phyloP scores from a whole-genome alignment of 768 basidiomycete species.

The Strobilomyces confusus region DNA sequence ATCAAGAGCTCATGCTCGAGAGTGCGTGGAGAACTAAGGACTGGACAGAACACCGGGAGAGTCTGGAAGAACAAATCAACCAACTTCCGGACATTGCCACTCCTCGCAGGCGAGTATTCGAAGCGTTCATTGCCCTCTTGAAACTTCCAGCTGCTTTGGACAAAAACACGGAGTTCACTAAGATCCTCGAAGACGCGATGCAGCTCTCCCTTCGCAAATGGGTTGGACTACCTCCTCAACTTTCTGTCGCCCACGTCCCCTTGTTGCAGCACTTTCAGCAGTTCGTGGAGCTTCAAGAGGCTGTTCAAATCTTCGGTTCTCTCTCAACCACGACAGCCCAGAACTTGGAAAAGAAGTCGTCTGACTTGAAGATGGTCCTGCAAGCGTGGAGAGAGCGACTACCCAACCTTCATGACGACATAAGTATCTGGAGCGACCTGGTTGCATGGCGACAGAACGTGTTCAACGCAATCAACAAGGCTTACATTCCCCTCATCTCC shows the following conservation, averaged over 20 bases:
- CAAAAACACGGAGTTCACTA: conserved; percentile 84
- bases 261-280: conserved; percentile 98
- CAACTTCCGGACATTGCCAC: conserved; percentile 84
- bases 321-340: conserved; percentile 79
- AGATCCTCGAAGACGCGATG: conserved; percentile 91
- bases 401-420: conserved; percentile 94
- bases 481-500: conserved; percentile 87
- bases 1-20: conserved; percentile 90
- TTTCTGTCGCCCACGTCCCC: conserved; percentile 91
- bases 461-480: conserved; percentile 94
- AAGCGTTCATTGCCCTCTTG: conserved; percentile 87
- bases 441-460: conserved; percentile 99
- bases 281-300: conserved; percentile 96
- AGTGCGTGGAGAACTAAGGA: conserved; percentile 93
- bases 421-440: conserved; percentile 98
- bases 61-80: conserved; percentile 75
- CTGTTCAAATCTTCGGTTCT: conserved; percentile 90
- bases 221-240: conserved; percentile 79
- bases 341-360: conserved; percentile 93
- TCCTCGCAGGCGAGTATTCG: conserved; percentile 95
- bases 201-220: conserved; percentile 96
- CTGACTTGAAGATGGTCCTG: conserved; percentile 93
- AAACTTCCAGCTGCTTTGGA: conserved; percentile 79
- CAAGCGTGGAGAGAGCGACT: conserved; percentile 96
- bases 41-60: conserved; percentile 80